These are phyloP conservation scores for Tetragonia tetragonoides DNA, from an alignment of 148 eudicot species.

Conservation along the genomic window DNA sequence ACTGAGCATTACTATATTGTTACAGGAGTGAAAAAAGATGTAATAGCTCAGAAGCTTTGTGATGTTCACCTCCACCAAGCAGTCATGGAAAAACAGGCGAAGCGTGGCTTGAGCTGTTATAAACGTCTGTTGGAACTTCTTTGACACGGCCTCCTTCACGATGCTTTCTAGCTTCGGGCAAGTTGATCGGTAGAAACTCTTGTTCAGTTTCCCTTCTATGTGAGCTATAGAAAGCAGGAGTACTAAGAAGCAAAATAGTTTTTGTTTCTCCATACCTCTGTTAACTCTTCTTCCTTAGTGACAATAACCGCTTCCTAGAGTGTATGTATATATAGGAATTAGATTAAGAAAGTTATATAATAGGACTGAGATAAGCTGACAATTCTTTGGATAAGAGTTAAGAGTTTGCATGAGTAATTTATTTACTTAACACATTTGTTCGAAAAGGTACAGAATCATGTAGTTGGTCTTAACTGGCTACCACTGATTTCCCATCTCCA, in stretches of 20 bases:
- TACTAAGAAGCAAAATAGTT: conserved; percentile 22
- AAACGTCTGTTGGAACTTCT: conserved; percentile 35
- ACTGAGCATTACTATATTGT: conserved; percentile 7
- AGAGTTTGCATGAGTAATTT: no score
- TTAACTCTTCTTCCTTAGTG: not conserved
- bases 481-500: not conserved
- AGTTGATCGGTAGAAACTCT: conserved; percentile 31
- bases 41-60: not conserved
- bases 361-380: not conserved
- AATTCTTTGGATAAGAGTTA: not conserved
- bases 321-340: not conserved
- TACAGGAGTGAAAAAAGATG: conserved; percentile 35
- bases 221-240: conserved; percentile 14
- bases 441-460: no score
- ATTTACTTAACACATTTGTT: no score
- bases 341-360: not conserved
- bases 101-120: conserved; percentile 48
- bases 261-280: conserved; percentile 21
- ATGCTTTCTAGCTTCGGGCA: conserved; percentile 43
- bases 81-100: conserved; percentile 51
- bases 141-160: conserved; percentile 32
- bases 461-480: no score
- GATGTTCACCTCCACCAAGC: conserved; percentile 36
- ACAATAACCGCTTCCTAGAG: no score
- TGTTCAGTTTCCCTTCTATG: conserved; percentile 33